Evolutionary conservation across 441 rosid genomes (phyloP).

Genomic region (Codiaeum variegatum): DNA sequence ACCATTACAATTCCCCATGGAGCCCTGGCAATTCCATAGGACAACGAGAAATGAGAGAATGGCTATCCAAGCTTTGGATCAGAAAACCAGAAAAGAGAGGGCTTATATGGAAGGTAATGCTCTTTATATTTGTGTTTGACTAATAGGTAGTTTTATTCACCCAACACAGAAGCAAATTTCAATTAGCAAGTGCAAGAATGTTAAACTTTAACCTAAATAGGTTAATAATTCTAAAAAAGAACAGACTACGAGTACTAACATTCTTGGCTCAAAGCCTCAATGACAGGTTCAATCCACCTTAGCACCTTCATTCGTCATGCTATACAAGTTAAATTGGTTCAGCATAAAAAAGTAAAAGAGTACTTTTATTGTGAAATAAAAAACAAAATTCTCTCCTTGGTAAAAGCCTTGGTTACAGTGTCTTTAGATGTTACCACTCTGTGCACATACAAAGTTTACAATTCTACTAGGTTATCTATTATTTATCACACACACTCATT

Average conservation of each 20-base stretch:
- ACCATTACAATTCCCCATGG: slow-evolving; percentile 90
- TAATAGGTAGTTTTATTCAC: slow-evolving; percentile 8
- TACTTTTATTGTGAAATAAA: background rate
- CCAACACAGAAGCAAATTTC: slow-evolving; percentile 8
- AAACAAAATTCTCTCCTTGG: background rate
- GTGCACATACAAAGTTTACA: background rate
- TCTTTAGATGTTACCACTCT: background rate
- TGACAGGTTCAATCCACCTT: background rate
- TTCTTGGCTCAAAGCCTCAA: background rate
- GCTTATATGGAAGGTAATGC: slow-evolving; percentile 84
- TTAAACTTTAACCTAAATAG: background rate
- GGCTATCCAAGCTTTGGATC: slow-evolving; percentile 85
- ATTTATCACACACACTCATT: background rate
- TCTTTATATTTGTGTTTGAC: slow-evolving; percentile 4
- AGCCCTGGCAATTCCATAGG: slow-evolving; percentile 83
- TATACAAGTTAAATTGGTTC: background rate
- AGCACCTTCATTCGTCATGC: background rate
- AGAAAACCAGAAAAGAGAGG: slow-evolving; percentile 71
- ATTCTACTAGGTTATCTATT: background rate
- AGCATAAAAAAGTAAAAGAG: background rate
- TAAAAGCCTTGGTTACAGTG: background rate
- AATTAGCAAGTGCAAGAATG: background rate
- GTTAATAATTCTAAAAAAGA: background rate
- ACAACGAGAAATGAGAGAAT: slow-evolving; percentile 91
- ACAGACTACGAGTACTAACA: background rate